Percentiles rank a stretch among this genome's conserved stretches.
Conservation (phyloP, 1,284 basidiomycete species). For the Tilletia walkeri region DNA sequence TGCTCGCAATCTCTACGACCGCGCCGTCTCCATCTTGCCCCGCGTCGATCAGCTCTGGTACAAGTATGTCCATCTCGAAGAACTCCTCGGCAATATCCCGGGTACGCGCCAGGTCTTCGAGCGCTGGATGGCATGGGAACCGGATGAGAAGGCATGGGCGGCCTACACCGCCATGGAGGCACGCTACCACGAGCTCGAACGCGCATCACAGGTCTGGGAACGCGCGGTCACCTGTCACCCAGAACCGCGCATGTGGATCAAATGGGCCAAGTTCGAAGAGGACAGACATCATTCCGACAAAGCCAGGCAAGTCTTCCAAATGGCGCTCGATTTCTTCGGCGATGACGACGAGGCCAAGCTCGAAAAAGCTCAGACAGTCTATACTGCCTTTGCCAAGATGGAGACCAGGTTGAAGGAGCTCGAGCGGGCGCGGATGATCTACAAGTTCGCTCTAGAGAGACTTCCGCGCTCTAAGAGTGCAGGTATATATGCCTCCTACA, state of each 20-base stretch:
- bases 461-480: conserved; percentile 86
- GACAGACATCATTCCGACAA: conserved; percentile 86
- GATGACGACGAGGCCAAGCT: conserved; percentile 89
- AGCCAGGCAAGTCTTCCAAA: conserved; percentile 92
- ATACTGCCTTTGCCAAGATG: conserved; percentile 96
- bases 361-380: conserved; percentile 94
- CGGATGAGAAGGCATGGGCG: conserved; percentile 98
- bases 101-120: conserved; percentile 97
- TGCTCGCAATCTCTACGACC: conserved; percentile 91
- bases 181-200: conserved; percentile 84
- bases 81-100: conserved; percentile 89
- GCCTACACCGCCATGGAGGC: conserved; percentile 96
- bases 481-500: conserved; percentile 81
- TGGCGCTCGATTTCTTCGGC: conserved; percentile 92
- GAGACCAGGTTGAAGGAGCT: conserved; percentile 93
- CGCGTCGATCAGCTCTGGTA: conserved; percentile 87
- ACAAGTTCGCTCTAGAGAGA: conserved; percentile 90
- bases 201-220: conserved; percentile 90
- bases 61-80: conserved; percentile 98
- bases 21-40: conserved; percentile 90
- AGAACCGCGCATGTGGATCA: conserved; percentile 92
- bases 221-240: conserved; percentile 89
- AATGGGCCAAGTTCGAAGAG: conserved; percentile 95
- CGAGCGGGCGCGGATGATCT: conserved; percentile 92
- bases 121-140: conserved; percentile 99